A percentile compares a stretch with the other conserved stretches of the same genome.
These are phyloP conservation scores for Teratosphaeria gauchensis DNA, from an alignment of 2,329 filamentous ascomycete genomes.

Conservation along the genomic window DNA sequence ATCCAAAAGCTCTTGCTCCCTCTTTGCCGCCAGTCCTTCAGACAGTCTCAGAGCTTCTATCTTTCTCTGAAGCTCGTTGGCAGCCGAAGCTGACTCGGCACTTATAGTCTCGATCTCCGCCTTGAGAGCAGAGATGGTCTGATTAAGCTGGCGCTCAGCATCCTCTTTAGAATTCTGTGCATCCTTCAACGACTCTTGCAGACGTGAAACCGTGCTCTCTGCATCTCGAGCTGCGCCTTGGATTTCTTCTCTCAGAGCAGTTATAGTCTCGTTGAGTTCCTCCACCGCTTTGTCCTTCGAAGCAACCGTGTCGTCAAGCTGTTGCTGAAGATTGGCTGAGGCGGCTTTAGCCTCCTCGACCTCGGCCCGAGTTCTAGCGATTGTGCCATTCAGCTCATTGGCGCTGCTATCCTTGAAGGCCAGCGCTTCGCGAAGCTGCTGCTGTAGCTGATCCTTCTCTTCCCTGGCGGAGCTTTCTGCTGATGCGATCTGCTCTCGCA, in stretches of 20 bases:
- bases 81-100: not conserved
- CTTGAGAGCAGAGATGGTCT: not conserved
- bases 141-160: not conserved
- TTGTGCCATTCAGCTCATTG: slow-evolving; percentile 9
- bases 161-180: slow-evolving; percentile 7
- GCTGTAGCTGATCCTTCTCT: slow-evolving; percentile 1
- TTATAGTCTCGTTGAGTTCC: slow-evolving; percentile 4
- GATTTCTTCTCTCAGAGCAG: not conserved
- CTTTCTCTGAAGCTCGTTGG: not conserved
- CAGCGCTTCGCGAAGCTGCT: slow-evolving; percentile 6
- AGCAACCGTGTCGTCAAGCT: not conserved
- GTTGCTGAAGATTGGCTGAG: slow-evolving; percentile 8
- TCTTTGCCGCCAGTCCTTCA: not conserved
- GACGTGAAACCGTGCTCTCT: slow-evolving; percentile 6
- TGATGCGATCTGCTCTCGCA: slow-evolving; percentile 7
- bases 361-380: not conserved
- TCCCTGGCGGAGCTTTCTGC: not conserved
- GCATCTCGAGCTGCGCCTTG: slow-evolving; percentile 2
- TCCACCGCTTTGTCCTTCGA: not conserved
- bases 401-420: slow-evolving; percentile 12
- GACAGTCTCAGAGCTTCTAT: not conserved
- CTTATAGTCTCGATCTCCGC: not conserved
- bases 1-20: not conserved
- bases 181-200: slow-evolving; percentile 11
- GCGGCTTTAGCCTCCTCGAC: slow-evolving; percentile 14